Evolutionary conservation across 2,329 filamentous ascomycete genomes (phyloP), one percentile per base, ranked within the genome.

Genomic region (Colletotrichum higginsianum): DNA sequence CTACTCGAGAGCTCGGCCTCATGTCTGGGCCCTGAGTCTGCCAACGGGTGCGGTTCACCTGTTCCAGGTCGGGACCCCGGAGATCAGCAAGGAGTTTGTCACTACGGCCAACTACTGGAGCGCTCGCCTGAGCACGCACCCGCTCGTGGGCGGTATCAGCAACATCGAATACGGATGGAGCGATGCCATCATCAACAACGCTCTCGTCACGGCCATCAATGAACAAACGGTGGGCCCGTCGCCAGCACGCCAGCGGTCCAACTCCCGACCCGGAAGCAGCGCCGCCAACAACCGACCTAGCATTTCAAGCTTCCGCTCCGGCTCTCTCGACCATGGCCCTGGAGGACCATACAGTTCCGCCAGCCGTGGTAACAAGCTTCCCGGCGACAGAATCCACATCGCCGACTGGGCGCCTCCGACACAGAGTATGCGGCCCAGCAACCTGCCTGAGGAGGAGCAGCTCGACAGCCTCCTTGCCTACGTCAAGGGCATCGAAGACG

Each of bases 131-230:
- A 98, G 95, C 78, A 98, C 97, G 73, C 95, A 98, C 79, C 96
- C 96, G 2, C 85, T 99, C 42, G 90, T 96, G 44, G 96, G 96
- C 68, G 96, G 95, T 67, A 93, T 99, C 76, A 97, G 94, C 82
- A 99, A 98, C 80, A 93, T 98, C 76, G 96, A 99, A 81, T 98
- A 98, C 78, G 96, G 96, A 64, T 99, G 96, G 96, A 94, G 94
- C 76, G 94, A 98, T 50, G 86, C 88, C 23, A 91, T 98, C 72
- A 91, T 98, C 77, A 91, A 90, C 75, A 89, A 86, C 66, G 83
- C 86, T 11, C 82, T 89, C 2, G 85, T 90, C 4, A 81, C 79
- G 5, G 86, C 86, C 35, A 86, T 89, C 75, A 87, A 87, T 71
- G 87, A 90, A 61, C 81, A 82, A 3, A 76, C 74, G 53, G 52